A percentile compares a stretch with the other conserved stretches of the same genome.
Conservation (phyloP, 2,329 filamentous ascomycete genomes). For the Cladosporium sphaerospermum region DNA sequence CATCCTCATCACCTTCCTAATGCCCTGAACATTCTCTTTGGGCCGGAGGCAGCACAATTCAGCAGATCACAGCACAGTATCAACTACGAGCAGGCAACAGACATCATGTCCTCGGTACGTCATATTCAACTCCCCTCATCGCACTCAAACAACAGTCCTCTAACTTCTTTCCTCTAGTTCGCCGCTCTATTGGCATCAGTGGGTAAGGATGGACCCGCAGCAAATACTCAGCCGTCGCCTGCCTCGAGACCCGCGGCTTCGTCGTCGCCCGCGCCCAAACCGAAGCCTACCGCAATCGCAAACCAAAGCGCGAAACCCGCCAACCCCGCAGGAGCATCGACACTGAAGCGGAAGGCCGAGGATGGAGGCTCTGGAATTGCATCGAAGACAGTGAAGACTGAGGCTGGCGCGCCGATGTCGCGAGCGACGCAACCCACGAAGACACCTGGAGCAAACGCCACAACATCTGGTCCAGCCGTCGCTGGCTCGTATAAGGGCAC, state of each 20-base stretch:
- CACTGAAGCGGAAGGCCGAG: conserved; percentile 32
- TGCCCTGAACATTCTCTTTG: neutral
- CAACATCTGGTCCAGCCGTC: conserved; percentile 13
- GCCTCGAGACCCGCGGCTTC: neutral
- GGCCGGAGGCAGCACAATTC: conserved; percentile 1
- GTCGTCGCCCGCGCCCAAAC: conserved; percentile 15
- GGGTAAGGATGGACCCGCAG: conserved; percentile 20
- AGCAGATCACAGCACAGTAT: neutral
- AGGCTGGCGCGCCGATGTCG: conserved; percentile 20
- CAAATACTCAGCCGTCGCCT: conserved; percentile 13
- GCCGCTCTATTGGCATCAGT: conserved; percentile 26
- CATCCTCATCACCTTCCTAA: neutral
- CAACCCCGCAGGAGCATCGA: conserved; percentile 22
- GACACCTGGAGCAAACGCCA: conserved; percentile 18
- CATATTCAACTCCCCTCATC: conserved; percentile 31
- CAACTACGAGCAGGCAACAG: neutral
- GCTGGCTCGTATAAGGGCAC: conserved; percentile 7
- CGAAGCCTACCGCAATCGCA: conserved; percentile 12
- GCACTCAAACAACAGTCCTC: too few species aligned
- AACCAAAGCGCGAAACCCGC: conserved; percentile 15
- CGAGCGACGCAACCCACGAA: conserved; percentile 21
- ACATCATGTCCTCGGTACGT: conserved; percentile 10
- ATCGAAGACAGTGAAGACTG: conserved; percentile 27
- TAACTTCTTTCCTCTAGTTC: conserved; percentile 13
- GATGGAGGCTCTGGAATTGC: conserved; percentile 30